Evolutionary conservation across 306 rosid species (phyloP).

Genomic region (Sesbania bispinosa): DNA sequence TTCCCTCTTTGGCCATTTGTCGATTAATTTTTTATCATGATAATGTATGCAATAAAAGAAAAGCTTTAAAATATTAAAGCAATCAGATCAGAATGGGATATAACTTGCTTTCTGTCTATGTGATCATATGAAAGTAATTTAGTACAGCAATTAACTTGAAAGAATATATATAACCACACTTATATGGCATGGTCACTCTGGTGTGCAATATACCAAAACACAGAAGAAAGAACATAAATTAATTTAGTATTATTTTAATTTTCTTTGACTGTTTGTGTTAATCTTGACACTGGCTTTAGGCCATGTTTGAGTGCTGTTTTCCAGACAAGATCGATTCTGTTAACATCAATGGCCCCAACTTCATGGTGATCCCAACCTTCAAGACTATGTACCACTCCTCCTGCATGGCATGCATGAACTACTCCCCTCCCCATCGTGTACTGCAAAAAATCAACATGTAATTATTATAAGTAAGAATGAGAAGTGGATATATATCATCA

Average conservation of each 20-base stretch:
- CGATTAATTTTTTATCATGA: neutral
- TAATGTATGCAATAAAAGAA: neutral
- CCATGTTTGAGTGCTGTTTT: conserved; percentile 88
- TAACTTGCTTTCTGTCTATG: neutral
- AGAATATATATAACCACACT: neutral
- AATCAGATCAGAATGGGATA: neutral
- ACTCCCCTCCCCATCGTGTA: conserved; percentile 96
- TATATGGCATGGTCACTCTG: conserved; percentile 12
- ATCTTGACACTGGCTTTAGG: conserved; percentile 52
- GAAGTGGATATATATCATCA: neutral
- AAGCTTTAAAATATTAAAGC: neutral
- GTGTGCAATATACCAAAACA: conserved; percentile 9
- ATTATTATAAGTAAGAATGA: neutral
- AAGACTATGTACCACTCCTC: conserved; percentile 84
- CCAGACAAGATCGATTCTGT: conserved; percentile 91
- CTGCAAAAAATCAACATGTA: conserved; percentile 34
- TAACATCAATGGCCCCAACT: conserved; percentile 88
- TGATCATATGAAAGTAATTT: neutral
- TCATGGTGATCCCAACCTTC: conserved; percentile 96
- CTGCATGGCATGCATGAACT: conserved; percentile 98
- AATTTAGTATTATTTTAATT: neutral
- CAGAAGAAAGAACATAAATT: neutral
- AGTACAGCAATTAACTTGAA: neutral
- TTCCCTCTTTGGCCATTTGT: neutral
- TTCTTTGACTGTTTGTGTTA: neutral